Percentiles rank a stretch among this genome's conserved stretches.
phyloP scores from a whole-genome alignment of 1,284 basidiomycete species.

The Rhodofomes roseus region DNA sequence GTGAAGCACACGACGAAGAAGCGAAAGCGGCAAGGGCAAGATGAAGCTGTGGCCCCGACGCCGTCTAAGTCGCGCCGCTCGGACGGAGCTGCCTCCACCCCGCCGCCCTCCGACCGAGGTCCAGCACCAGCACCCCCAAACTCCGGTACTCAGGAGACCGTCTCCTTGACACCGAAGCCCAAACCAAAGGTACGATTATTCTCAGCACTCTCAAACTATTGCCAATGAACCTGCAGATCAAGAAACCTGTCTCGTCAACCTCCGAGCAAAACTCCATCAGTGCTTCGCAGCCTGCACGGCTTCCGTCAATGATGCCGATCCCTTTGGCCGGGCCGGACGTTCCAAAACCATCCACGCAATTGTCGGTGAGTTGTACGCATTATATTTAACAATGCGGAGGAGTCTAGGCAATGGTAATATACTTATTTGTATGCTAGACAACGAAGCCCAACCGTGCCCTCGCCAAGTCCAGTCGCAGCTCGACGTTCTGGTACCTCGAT shows the following conservation, averaged over 20 bases:
- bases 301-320: background rate
- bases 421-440: background rate
- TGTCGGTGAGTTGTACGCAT: background rate
- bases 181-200: background rate
- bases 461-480: slow-evolving; percentile 9
- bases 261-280: background rate
- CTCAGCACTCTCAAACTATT: background rate
- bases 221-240: background rate
- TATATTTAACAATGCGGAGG: no score
- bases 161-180: background rate
- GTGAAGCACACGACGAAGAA: no score
- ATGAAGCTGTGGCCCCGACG: no score
- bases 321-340: background rate
- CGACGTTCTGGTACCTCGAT: slow-evolving; percentile 34
- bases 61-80: no score
- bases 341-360: background rate
- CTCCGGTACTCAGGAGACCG: background rate
- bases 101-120: no score
- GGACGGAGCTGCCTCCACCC: no score
- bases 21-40: no score
- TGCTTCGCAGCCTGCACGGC: background rate
- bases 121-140: background rate
- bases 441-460: background rate
- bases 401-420: no score
- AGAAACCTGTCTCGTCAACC: background rate